A percentile compares a stretch with the other conserved stretches of the same genome.
Evolutionary conservation across 495 filamentous ascomycete species (phyloP).

Genomic region (Chaetomidium leptoderma): DNA sequence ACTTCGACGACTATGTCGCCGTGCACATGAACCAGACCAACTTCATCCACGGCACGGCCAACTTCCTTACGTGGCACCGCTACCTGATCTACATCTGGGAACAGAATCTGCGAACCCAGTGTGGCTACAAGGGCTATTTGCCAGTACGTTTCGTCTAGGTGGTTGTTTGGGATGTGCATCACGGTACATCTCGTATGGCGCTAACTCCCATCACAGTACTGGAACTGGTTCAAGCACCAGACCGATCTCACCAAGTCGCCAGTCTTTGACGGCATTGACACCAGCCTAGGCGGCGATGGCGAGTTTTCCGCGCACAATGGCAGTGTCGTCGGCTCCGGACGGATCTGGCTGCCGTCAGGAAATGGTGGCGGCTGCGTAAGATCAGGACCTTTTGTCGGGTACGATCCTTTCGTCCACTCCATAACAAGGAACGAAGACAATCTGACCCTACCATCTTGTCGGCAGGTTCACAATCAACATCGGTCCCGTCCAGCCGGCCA

Average conservation of each 20-base stretch:
- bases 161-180: not conserved
- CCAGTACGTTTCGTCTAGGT: not conserved
- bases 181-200: not conserved
- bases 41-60: constrained; percentile 54
- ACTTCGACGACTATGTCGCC: constrained; percentile 63
- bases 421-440: not conserved
- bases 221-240: constrained; percentile 3
- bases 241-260: constrained; percentile 1
- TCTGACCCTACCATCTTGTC: not conserved
- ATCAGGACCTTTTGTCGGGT: not conserved
- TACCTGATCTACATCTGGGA: constrained; percentile 3
- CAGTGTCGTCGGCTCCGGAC: constrained; percentile 1
- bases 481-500: constrained; percentile 5
- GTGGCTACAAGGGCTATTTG: constrained; percentile 3
- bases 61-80: constrained; percentile 13
- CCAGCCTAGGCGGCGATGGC: constrained; percentile 3
- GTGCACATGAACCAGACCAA: constrained; percentile 60
- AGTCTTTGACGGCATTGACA: constrained; percentile 3
- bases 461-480: constrained; percentile 5
- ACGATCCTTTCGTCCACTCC: not conserved
- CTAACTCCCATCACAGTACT: constrained; percentile 1
- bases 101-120: not conserved
- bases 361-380: not conserved
- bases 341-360: constrained; percentile 1
- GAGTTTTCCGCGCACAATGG: constrained; percentile 1